A percentile compares a stretch with the other conserved stretches of the same genome.
These are phyloP conservation scores for Cryptococcus jaspeensis DNA, from an alignment of 1,284 basidiomycete species.

Conservation along the genomic window DNA sequence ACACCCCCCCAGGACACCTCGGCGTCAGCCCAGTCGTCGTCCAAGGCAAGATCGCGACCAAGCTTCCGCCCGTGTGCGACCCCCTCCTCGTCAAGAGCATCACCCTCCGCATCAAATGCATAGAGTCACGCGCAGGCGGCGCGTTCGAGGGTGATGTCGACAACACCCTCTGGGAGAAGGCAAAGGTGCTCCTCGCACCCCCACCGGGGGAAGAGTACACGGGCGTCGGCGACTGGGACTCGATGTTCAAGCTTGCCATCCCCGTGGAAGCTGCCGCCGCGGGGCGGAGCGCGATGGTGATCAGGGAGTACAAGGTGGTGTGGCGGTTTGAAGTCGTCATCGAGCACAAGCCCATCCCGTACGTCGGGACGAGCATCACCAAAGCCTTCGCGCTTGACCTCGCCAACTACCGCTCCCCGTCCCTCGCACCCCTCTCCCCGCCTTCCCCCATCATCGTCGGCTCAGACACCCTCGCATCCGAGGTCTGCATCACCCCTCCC, in stretches of 20 bases:
- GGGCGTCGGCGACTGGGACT: constrained; percentile 28
- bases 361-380: constrained; percentile 32
- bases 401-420: constrained; percentile 26
- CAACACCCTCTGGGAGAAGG: constrained; percentile 33
- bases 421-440: constrained; percentile 28
- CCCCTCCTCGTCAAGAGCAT: constrained; percentile 28
- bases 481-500: constrained; percentile 28
- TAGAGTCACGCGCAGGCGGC: constrained; percentile 24
- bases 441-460: constrained; percentile 25
- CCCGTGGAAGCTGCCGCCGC: constrained; percentile 27
- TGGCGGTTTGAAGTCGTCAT: constrained; percentile 41
- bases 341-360: constrained; percentile 41
- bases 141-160: constrained; percentile 17
- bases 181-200: constrained; percentile 24
- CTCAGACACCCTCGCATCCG: constrained; percentile 17
- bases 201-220: constrained; percentile 21
- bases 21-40: constrained; percentile 41
- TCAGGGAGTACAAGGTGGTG: constrained; percentile 38
- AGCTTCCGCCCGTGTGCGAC: constrained; percentile 20
- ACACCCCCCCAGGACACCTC: constrained; percentile 35
- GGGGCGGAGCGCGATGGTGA: constrained; percentile 24
- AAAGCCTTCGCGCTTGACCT: constrained; percentile 33
- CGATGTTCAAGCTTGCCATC: constrained; percentile 31
- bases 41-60: constrained; percentile 24
- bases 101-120: constrained; percentile 28